A percentile compares a stretch with the other conserved stretches of the same genome.
Evolutionary conservation across 768 basidiomycete genomes (phyloP).

Genomic region (Boletus eberwhitei): DNA sequence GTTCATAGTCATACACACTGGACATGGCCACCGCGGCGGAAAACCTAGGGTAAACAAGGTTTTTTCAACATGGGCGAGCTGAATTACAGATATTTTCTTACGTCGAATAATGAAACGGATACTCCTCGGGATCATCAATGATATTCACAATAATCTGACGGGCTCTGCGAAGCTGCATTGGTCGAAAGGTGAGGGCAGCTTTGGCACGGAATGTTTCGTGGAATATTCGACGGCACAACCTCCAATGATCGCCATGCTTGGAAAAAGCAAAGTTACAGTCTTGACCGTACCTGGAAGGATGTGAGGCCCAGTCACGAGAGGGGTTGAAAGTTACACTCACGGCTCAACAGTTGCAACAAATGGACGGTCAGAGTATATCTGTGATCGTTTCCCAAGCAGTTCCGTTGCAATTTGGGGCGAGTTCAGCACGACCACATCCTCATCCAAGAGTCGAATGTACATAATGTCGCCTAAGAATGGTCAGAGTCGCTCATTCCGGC

Average conservation of each 20-base stretch:
- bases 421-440: conserved; percentile 7
- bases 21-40: too few relatives aligned
- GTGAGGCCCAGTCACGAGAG: background rate
- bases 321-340: background rate
- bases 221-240: conserved; percentile 12
- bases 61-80: too few relatives aligned
- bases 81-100: background rate
- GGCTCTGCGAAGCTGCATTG: conserved; percentile 10
- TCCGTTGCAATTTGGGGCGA: background rate
- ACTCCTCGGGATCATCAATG: conserved; percentile 2
- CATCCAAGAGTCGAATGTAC: conserved; percentile 2
- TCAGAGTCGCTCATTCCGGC: background rate
- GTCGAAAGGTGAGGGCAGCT: conserved; percentile 2
- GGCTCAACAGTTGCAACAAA: conserved; percentile 1
- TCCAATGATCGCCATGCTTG: background rate
- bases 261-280: background rate
- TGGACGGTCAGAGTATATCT: conserved; percentile 13
- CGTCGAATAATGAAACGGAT: conserved; percentile 4
- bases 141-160: conserved; percentile 5
- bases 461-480: conserved; percentile 2
- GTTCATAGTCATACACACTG: too few relatives aligned
- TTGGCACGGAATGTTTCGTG: conserved; percentile 14
- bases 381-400: conserved; percentile 12
- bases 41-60: too few relatives aligned
- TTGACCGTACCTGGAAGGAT: conserved; percentile 4